These are phyloP conservation scores for Pluteus cervinus DNA, from an alignment of 768 basidiomycete genomes.

Conservation along the genomic window DNA sequence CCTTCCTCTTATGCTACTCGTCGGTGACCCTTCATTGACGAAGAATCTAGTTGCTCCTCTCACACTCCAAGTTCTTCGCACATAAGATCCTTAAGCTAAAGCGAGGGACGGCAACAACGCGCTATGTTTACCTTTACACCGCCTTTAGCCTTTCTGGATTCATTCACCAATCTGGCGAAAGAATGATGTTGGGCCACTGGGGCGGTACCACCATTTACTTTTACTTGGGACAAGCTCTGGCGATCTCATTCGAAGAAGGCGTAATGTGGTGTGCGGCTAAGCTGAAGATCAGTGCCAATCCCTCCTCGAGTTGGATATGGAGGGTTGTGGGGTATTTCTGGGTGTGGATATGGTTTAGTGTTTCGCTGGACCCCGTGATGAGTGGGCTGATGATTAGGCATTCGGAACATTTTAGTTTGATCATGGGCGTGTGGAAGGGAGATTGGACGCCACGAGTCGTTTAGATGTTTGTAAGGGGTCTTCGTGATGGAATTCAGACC, in stretches of 20 bases:
- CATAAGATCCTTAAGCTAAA: constrained; percentile 5
- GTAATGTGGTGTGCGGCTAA: no score
- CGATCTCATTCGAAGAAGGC: constrained; percentile 21
- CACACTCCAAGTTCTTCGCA: constrained; percentile 9
- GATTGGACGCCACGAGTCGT: no score
- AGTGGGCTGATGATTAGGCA: constrained; percentile 13
- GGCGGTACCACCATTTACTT: constrained; percentile 23
- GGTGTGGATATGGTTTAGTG: constrained; percentile 18
- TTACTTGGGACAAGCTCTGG: constrained; percentile 27
- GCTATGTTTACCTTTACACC: constrained; percentile 12
- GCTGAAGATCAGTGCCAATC: not conserved
- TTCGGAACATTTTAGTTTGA: no score
- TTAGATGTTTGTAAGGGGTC: no score
- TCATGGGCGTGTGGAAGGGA: no score
- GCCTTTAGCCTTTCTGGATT: constrained; percentile 27
- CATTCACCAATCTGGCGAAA: constrained; percentile 21
- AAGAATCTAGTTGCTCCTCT: constrained; percentile 2
- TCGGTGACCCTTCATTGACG: no score
- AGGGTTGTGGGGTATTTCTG: constrained; percentile 17
- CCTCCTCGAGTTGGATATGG: constrained; percentile 8
- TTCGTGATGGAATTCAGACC: no score
- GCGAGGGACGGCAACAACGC: constrained; percentile 8
- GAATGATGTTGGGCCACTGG: no score
- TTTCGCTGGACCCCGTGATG: constrained; percentile 18
- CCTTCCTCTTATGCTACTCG: no score